phyloP scores from a whole-genome alignment of 2,329 filamentous ascomycete genomes.

The Claviceps monticola region DNA sequence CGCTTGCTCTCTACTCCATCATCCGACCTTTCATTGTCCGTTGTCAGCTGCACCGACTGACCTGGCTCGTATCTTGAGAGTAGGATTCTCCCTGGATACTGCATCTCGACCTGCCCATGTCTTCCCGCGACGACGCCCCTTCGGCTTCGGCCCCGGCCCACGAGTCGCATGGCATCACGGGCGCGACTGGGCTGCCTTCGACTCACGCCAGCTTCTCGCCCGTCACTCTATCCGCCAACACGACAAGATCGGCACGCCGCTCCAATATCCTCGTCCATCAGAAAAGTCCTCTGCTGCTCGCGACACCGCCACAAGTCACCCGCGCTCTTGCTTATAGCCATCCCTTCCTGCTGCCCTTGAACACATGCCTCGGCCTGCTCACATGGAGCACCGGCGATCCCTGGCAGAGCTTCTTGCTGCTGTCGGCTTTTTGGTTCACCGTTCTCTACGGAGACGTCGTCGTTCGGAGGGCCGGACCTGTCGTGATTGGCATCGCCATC shows the following conservation, averaged over 20 bases:
- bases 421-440: conserved; percentile 73
- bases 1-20: not conserved
- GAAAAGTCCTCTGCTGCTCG: conserved; percentile 83
- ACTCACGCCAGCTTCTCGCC: conserved; percentile 89
- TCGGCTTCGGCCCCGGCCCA: conserved; percentile 19
- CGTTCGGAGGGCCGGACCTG: conserved; percentile 68
- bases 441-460: conserved; percentile 77
- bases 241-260: conserved; percentile 49
- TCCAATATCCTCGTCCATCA: conserved; percentile 93
- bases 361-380: conserved; percentile 69
- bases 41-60: not conserved
- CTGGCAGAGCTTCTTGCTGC: conserved; percentile 90
- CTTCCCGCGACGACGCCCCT: conserved; percentile 24
- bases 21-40: not conserved
- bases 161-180: conserved; percentile 18
- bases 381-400: conserved; percentile 91
- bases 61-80: not conserved
- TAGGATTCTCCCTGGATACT: conserved; percentile 37
- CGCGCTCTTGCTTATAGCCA: conserved; percentile 91
- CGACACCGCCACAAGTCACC: conserved; percentile 89
- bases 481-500: conserved; percentile 64
- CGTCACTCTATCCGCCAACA: conserved; percentile 55
- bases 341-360: conserved; percentile 80
- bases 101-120: conserved; percentile 27
- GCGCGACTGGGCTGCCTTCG: conserved; percentile 36